Percentiles rank a stretch among this genome's conserved stretches.
phyloP scores from a whole-genome alignment of 768 basidiomycete species.

The Tylopilus sp. region DNA sequence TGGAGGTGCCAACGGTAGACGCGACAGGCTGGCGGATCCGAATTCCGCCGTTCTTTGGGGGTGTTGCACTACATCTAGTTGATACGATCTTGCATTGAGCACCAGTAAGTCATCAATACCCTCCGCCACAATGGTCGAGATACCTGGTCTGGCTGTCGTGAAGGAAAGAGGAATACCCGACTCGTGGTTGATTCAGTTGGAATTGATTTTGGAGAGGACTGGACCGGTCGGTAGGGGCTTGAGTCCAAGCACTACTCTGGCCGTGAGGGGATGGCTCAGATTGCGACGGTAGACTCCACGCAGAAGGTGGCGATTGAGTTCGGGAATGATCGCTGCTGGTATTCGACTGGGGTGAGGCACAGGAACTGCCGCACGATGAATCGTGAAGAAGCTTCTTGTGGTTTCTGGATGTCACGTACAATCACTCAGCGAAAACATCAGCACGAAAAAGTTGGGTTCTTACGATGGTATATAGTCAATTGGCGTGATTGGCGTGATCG shows the following conservation, averaged over 20 bases:
- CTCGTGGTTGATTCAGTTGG: constrained; percentile 45
- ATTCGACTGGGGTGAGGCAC: constrained; percentile 31
- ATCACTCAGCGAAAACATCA: constrained; percentile 11
- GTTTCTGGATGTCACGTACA: constrained; percentile 19
- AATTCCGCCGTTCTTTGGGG: constrained; percentile 82
- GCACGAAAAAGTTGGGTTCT: constrained; percentile 12
- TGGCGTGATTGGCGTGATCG: constrained; percentile 36
- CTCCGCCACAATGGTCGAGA: constrained; percentile 16
- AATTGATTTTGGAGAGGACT: constrained; percentile 36
- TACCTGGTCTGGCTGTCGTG: constrained; percentile 54
- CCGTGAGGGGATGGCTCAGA: constrained; percentile 29
- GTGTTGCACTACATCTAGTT: constrained; percentile 83
- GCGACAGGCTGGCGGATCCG: constrained; percentile 67
- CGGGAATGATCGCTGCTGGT: constrained; percentile 47
- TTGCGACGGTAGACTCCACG: constrained; percentile 37
- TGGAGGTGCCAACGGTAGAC: constrained; percentile 81
- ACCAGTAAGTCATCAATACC: constrained; percentile 17
- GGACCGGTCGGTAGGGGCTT: constrained; percentile 28
- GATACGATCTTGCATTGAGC: constrained; percentile 53
- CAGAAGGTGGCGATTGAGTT: constrained; percentile 43
- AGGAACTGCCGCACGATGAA: constrained; percentile 28
- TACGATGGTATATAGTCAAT: constrained; percentile 33
- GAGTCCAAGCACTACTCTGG: constrained; percentile 27
- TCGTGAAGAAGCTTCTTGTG: constrained; percentile 34
- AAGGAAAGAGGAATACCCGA: constrained; percentile 58